Evolutionary conservation across 1,284 basidiomycete genomes (phyloP), one percentile per base, ranked within the genome.

Genomic region (Ustilago lituana): DNA sequence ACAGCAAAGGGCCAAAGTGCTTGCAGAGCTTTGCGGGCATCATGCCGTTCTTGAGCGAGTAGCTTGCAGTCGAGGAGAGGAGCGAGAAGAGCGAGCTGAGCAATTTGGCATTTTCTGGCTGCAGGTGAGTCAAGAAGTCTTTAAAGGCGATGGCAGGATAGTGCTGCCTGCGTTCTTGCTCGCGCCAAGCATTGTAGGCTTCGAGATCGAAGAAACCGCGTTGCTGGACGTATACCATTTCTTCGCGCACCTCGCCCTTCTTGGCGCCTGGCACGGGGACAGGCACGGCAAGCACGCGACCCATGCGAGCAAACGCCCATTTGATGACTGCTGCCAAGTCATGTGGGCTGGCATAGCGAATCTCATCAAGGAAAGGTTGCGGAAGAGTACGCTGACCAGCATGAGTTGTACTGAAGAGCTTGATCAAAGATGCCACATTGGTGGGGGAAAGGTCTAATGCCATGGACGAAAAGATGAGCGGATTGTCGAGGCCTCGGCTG

Each of bases 31-130:
- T 63, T 22, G 72, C 70, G 5, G 80, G 79, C 45, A 78, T 76
- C 79, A 81, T 82, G 39, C 78, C 79, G 53, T 81, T 82, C 69
- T 76, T 77, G 58, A 72, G 53, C 54, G 74, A 78, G 61, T 80
- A 79, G 35, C 73, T 71, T 8, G 75, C 69, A 0, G 77, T 78
- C 1, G 73, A 77, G 15, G 79, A 77, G 38, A 82, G 71, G 20
- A 82, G 72, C 37, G 77, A 76, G 53, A 82, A 73, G 14, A 82
- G 61, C 17, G 68, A 45, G 32, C 50, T 39, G 31, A 82, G 74
- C 29, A 82, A 63, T 19, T 62, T 60, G 33, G 61, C 63, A 9
- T 67, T 63, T 2, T 60, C 58, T 6, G 64, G 51, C 3, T 49
- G 51, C 4, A 81, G 64, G 11, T 52, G 49, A 5, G 65, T 46